A percentile compares a stretch with the other conserved stretches of the same genome.
phyloP scores from a whole-genome alignment of 768 basidiomycete genomes.

The Crassisporium funariophilum region DNA sequence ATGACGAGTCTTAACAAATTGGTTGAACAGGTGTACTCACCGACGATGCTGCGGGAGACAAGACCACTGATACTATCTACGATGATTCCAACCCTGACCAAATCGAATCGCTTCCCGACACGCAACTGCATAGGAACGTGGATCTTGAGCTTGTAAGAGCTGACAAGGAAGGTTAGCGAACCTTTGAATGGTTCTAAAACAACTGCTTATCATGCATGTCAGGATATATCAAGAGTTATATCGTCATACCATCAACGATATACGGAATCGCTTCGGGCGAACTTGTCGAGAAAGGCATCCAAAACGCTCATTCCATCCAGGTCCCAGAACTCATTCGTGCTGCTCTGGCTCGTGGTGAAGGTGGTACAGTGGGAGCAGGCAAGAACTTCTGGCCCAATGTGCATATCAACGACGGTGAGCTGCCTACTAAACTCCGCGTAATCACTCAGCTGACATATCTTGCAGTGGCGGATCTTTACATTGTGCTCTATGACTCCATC shows the following conservation, averaged over 20 bases:
- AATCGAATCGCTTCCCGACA: conserved; percentile 46
- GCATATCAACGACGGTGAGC: conserved; percentile 51
- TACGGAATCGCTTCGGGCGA: conserved; percentile 52
- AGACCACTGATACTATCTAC: conserved; percentile 40
- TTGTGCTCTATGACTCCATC: conserved; percentile 43
- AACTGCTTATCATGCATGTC: neutral
- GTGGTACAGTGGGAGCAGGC: conserved; percentile 57
- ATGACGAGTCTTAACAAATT: too few relatives aligned
- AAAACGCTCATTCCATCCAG: conserved; percentile 53
- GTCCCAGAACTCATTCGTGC: conserved; percentile 51
- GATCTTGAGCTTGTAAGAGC: conserved; percentile 48
- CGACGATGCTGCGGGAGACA: conserved; percentile 44
- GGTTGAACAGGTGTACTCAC: conserved; percentile 31
- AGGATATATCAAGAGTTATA: conserved; percentile 54
- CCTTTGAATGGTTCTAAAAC: neutral
- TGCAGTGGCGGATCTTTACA: conserved; percentile 45
- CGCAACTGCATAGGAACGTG: conserved; percentile 49
- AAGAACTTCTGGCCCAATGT: conserved; percentile 61
- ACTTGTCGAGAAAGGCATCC: conserved; percentile 55
- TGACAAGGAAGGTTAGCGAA: conserved; percentile 45
- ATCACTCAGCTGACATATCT: neutral
- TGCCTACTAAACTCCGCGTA: neutral
- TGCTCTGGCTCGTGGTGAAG: conserved; percentile 47
- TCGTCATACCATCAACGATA: conserved; percentile 57
- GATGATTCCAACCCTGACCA: conserved; percentile 48